Conservation (phyloP, 306 rosid genomes). For the Quercus ilex region DNA sequence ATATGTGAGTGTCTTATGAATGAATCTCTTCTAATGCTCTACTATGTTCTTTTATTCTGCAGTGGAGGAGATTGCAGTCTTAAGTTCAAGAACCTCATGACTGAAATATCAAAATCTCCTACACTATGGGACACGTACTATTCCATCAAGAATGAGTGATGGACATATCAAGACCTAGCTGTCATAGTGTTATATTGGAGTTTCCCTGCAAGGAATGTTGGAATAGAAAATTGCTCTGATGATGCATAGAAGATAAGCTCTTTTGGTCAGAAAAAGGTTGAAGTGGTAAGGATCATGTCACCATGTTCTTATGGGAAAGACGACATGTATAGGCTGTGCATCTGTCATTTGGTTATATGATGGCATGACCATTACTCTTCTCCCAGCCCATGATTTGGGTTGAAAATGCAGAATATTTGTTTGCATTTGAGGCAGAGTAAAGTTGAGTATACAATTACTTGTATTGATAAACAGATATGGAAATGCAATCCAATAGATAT, state of each 20-base stretch:
- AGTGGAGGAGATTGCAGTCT: constrained; percentile 96
- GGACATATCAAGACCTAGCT: not conserved
- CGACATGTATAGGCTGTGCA: constrained; percentile 17
- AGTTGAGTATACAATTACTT: not conserved
- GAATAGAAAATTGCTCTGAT: not conserved
- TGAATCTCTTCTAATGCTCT: constrained; percentile 6
- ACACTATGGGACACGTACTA: constrained; percentile 73
- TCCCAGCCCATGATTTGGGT: not conserved
- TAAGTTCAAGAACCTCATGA: constrained; percentile 90
- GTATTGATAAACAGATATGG: not conserved
- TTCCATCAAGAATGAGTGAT: constrained; percentile 88
- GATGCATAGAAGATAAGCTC: not conserved
- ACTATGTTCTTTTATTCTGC: constrained; percentile 24
- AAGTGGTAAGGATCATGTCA: not conserved
- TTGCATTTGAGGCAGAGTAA: not conserved
- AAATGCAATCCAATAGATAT: not conserved
- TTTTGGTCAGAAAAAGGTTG: not conserved
- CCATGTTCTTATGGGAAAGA: not conserved
- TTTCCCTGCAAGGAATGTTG: not conserved
- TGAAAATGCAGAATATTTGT: not conserved
- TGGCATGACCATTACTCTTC: not conserved
- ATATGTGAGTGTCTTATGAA: not conserved
- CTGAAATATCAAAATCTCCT: constrained; percentile 72
- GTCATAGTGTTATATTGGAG: not conserved
- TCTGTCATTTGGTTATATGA: not conserved